Percentiles rank a stretch among this genome's conserved stretches.
These are phyloP conservation scores for Boletus austroedulis DNA, from an alignment of 1,284 basidiomycete species.

Conservation along the genomic window DNA sequence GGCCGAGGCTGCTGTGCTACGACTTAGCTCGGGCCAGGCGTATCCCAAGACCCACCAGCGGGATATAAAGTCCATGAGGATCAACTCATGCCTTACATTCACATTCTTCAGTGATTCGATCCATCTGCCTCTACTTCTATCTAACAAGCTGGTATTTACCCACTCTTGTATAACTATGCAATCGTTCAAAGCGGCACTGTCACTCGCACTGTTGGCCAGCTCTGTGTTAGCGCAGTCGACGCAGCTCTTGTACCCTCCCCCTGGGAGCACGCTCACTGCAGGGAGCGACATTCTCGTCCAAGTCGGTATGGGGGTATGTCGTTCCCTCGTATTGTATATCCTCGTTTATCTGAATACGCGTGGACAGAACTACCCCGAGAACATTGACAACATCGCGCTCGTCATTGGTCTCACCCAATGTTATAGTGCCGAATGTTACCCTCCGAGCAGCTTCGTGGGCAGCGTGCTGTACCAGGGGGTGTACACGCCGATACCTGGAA, in stretches of 20 bases:
- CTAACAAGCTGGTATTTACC: neutral
- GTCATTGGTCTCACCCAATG: conserved; percentile 27
- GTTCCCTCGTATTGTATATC: too few species aligned
- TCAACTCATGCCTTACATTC: too few species aligned
- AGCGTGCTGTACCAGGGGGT: conserved; percentile 25
- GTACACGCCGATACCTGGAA: conserved; percentile 2
- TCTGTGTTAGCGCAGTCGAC: conserved; percentile 23
- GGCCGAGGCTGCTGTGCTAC: neutral
- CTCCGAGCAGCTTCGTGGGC: conserved; percentile 20
- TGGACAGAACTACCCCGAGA: conserved; percentile 22
- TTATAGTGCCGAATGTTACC: conserved; percentile 11
- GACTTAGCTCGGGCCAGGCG: too few species aligned
- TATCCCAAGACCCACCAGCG: neutral
- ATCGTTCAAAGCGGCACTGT: conserved; percentile 14
- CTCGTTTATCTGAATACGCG: too few species aligned
- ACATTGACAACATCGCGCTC: conserved; percentile 24
- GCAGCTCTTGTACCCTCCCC: conserved; percentile 6
- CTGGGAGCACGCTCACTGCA: conserved; percentile 8
- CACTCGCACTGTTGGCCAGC: conserved; percentile 10
- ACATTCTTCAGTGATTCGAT: neutral
- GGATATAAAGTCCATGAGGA: conserved; percentile 19
- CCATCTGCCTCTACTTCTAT: neutral
- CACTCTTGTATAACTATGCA: conserved; percentile 10
- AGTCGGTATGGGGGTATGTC: conserved; percentile 23
- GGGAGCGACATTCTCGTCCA: conserved; percentile 21